Evolutionary conservation across 129 eudicot genomes (phyloP), one percentile per base, ranked within the genome.

Genomic region (Helianthus tuberosus): DNA sequence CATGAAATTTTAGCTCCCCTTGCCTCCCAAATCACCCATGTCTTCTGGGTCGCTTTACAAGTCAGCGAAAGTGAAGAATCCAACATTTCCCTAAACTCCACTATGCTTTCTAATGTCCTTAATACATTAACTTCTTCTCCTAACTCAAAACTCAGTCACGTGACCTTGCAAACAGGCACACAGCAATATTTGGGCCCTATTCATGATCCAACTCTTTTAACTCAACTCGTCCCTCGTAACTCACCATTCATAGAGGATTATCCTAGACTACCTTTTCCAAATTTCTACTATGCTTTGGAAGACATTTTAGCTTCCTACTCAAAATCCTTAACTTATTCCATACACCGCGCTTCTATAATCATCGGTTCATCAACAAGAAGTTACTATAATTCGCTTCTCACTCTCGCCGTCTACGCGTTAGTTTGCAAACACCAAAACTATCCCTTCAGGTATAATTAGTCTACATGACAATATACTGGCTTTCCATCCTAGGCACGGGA

Each of bases 71-170:
- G 66, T 13, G 66, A 60, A 60, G 9, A 60, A 60, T 9, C 32
- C 43, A 60, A 60, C 66, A 60, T 60, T 29, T 60, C 66, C 36
- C 66, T 60, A 10, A 60, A 60, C 44, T 60, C 66, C 44, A 13
- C 43, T 12, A 60, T 60, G 66, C 66, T 60, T 58, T 25, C 15
- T 25, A 58, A 58, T 11, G 38, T 55, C 8, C 62, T 55, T 20
- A 8, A 55, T 27, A 12, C 62, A 11, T 55, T 55, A 23, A 55
- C 62, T 7, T 17, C 35, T 55, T 55, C 35, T 55, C 35, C 62
- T 8, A 10, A 55, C 13, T 55, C 62, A 20, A 55, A 20, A 20
- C 62, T 55, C 32, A 55, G 35, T 17, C 62, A 55, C 13, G 62
- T 55, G 29, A 55, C 62, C 5, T 20, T 55, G 35, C 64, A 58